Conservation (phyloP, 2,329 filamentous ascomycete species). For the Simplicillium aogashimaense region DNA sequence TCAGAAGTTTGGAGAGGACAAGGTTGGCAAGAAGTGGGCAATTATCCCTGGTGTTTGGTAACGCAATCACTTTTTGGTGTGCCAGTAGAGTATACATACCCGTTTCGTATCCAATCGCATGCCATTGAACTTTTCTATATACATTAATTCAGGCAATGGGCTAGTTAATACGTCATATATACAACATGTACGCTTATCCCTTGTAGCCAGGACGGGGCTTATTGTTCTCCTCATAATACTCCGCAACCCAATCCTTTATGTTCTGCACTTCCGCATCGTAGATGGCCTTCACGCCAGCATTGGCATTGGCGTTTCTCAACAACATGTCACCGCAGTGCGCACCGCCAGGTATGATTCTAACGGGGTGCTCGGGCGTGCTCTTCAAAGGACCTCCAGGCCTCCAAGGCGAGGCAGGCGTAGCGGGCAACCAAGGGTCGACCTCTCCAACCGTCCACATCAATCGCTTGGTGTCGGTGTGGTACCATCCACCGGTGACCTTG, state of each 20-base stretch:
- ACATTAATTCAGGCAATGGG: too few relatives aligned
- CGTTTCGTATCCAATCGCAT: too few relatives aligned
- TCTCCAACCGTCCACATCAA: constrained; percentile 5
- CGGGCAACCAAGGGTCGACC: constrained; percentile 4
- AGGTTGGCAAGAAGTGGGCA: constrained; percentile 64
- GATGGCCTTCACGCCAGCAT: constrained; percentile 45
- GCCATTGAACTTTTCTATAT: too few relatives aligned
- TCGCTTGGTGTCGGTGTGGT: constrained; percentile 2
- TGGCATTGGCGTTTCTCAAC: constrained; percentile 48
- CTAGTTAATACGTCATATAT: too few relatives aligned
- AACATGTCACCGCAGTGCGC: constrained; percentile 54
- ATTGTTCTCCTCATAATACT: constrained; percentile 29
- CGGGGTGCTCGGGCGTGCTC: constrained; percentile 34
- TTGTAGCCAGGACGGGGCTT: not conserved
- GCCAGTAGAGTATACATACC: too few relatives aligned
- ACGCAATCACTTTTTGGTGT: too few relatives aligned
- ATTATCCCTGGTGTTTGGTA: constrained; percentile 47
- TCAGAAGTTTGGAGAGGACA: constrained; percentile 76
- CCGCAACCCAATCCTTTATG: constrained; percentile 52
- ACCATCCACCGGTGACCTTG: constrained; percentile 3
- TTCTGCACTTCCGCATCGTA: constrained; percentile 46
- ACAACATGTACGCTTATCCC: too few relatives aligned
- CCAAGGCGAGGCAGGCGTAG: constrained; percentile 1
- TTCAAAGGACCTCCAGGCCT: constrained; percentile 18
- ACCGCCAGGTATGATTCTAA: constrained; percentile 24